Conservation (phyloP, 2,329 filamentous ascomycete genomes). For the Colletotrichum godetiae region DNA sequence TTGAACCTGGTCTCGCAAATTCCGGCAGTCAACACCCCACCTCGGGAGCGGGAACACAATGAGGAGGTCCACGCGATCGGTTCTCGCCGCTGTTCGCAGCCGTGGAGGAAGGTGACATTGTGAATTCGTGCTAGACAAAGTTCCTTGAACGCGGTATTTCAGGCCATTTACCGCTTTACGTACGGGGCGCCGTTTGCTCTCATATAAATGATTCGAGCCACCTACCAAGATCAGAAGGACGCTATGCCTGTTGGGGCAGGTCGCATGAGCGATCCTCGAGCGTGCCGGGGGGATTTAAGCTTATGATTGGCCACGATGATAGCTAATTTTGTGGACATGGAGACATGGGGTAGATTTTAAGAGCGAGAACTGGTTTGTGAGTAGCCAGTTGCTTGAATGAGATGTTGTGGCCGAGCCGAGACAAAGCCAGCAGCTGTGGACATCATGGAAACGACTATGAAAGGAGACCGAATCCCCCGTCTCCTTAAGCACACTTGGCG, state of each 20-base stretch:
- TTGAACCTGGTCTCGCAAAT: neutral
- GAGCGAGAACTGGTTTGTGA: neutral
- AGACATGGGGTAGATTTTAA: neutral
- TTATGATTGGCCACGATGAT: neutral
- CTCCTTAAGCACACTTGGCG: neutral
- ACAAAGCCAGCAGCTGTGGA: neutral
- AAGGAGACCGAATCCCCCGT: neutral
- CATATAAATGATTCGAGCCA: neutral
- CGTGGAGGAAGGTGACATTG: conserved; percentile 20
- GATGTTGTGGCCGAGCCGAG: neutral
- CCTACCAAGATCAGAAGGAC: neutral
- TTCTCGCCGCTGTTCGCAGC: neutral
- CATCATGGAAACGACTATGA: neutral
- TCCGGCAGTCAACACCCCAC: neutral
- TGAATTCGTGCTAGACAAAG: neutral
- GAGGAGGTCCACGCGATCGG: conserved; percentile 11
- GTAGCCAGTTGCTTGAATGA: neutral
- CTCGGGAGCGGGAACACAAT: neutral
- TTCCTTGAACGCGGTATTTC: neutral
- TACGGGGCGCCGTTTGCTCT: neutral
- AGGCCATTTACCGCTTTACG: neutral
- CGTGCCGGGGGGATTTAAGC: neutral
- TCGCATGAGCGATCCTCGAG: neutral
- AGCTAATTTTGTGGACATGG: neutral
- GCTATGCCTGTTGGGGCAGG: conserved; percentile 14